Evolutionary conservation across 805 yeast genomes (phyloP).

Genomic region (Candida pseudofarinosa): DNA sequence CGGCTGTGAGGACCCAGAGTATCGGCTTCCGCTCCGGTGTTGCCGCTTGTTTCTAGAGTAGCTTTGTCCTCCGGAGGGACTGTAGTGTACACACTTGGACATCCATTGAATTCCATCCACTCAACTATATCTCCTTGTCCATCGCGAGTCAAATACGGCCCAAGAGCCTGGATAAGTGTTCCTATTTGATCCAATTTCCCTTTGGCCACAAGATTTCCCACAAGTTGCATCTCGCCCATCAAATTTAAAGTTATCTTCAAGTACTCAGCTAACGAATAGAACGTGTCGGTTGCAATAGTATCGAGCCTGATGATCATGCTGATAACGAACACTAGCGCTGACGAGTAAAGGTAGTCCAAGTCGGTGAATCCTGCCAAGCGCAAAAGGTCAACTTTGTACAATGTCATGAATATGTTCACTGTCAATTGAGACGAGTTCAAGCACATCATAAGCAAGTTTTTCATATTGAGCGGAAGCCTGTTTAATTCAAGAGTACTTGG

Average conservation of each 20-base stretch:
- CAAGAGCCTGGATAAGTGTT: neutral
- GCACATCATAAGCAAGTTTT: conserved; percentile 12
- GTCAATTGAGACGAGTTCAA: conserved; percentile 20
- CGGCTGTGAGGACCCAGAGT: neutral
- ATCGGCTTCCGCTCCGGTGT: neutral
- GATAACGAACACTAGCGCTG: conserved; percentile 18
- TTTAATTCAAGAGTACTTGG: conserved; percentile 5
- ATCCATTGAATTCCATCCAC: neutral
- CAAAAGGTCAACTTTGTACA: conserved; percentile 15
- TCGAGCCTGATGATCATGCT: conserved; percentile 14
- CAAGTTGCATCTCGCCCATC: conserved; percentile 16
- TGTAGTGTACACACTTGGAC: neutral
- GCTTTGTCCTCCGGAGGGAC: neutral
- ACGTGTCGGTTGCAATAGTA: conserved; percentile 3
- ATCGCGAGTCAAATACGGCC: neutral
- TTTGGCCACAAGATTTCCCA: conserved; percentile 19
- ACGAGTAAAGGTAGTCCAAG: conserved; percentile 20
- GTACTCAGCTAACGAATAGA: conserved; percentile 14
- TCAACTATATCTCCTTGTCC: neutral
- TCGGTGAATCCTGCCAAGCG: conserved; percentile 24
- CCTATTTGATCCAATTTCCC: conserved; percentile 15
- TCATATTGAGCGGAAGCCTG: conserved; percentile 18
- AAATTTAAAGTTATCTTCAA: conserved; percentile 14
- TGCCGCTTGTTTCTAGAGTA: neutral
- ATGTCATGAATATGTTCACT: conserved; percentile 19